These are phyloP conservation scores for Schizophyllum commune DNA, from an alignment of 1,284 basidiomycete genomes.

Conservation along the genomic window DNA sequence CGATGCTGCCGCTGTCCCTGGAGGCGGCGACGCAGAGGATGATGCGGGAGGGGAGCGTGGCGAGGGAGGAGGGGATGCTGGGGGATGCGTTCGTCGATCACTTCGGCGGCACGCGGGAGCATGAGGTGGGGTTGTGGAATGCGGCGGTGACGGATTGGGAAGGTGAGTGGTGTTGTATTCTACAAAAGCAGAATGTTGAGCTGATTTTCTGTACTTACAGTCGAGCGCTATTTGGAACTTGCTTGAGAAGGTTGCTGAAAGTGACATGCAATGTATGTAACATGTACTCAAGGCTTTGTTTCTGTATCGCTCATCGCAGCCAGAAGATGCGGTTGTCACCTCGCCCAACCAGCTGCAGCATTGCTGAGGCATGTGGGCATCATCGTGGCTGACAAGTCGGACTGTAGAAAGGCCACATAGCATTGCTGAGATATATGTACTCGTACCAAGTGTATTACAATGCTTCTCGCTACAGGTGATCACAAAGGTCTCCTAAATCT, in stretches of 20 bases:
- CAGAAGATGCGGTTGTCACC: too few relatives aligned
- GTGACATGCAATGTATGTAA: not conserved
- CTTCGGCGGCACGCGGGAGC: constrained; percentile 85
- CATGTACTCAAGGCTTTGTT: too few relatives aligned
- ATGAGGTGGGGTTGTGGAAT: constrained; percentile 83
- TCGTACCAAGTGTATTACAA: too few relatives aligned
- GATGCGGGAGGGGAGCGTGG: constrained; percentile 72
- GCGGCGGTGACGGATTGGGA: constrained; percentile 93
- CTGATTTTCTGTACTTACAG: not conserved
- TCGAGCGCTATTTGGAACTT: not conserved
- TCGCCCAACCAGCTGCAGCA: too few relatives aligned
- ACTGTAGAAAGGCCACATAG: too few relatives aligned
- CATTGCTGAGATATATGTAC: too few relatives aligned
- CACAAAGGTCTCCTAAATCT: too few relatives aligned
- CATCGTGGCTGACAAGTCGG: too few relatives aligned
- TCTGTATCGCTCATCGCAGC: too few relatives aligned
- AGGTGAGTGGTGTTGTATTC: constrained; percentile 49
- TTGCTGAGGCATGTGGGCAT: too few relatives aligned
- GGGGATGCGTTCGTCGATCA: constrained; percentile 91
- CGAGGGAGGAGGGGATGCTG: constrained; percentile 67
- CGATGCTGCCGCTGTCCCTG: constrained; percentile 71
- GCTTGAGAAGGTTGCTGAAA: not conserved
- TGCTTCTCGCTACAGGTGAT: too few relatives aligned
- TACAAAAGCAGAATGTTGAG: too few relatives aligned
- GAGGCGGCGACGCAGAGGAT: constrained; percentile 76